Percentiles rank a stretch among this genome's conserved stretches.
phyloP scores from a whole-genome alignment of 1,284 basidiomycete species.

The Ganoderma meredithae region DNA sequence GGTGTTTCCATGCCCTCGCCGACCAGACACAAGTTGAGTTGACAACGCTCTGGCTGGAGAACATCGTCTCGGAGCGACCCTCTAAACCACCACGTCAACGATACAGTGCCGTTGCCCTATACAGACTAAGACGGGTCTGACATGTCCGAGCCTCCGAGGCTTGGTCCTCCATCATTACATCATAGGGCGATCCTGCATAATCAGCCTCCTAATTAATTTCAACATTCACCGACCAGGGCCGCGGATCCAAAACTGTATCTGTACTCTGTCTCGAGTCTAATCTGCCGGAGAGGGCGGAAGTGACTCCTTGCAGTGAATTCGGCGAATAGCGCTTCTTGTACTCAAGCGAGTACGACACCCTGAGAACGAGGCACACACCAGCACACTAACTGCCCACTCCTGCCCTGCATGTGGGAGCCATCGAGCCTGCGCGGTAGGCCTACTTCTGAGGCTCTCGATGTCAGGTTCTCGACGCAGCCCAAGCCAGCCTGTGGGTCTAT shows the following conservation, averaged over 20 bases:
- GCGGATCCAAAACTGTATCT: slow-evolving; percentile 8
- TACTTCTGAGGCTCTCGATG: not conserved
- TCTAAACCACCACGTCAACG: not conserved
- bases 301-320: not conserved
- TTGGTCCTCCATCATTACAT: slow-evolving; percentile 3
- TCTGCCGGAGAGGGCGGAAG: slow-evolving; percentile 1
- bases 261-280: slow-evolving; percentile 7
- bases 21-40: not conserved
- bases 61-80: not conserved
- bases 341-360: slow-evolving; percentile 1
- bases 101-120: not conserved
- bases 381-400: not conserved
- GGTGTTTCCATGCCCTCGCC: not conserved
- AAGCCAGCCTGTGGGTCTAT: not conserved
- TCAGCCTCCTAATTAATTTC: slow-evolving; percentile 3
- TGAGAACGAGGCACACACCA: slow-evolving; percentile 1
- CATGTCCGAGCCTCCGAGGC: slow-evolving; percentile 4
- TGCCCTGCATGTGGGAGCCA: not conserved
- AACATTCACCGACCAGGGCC: not conserved
- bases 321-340: not conserved
- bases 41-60: not conserved
- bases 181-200: not conserved
- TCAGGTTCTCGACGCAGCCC: not conserved
- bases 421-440: not conserved
- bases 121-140: not conserved